Base-by-base conservation (phyloP, 257 asterid species). In the Solanum virginianum region DNA sequence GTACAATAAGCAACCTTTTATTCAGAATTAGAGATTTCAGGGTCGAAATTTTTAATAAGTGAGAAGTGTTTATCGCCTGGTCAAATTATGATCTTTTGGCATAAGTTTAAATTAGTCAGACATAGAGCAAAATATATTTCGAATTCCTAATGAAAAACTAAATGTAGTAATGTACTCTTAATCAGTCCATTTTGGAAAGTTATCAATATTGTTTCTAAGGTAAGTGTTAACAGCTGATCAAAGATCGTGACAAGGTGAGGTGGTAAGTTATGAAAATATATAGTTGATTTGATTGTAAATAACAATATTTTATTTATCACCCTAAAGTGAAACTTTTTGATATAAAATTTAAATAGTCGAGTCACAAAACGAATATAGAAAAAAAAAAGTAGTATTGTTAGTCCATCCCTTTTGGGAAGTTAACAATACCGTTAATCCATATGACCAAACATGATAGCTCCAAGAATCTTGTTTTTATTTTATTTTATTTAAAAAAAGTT, bases 391-490 rank as follows among this genome's bases (percentile, higher is more conserved):
- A 32, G 41, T 26, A 65, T 4, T 8, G 83, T 26, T 49, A 57
- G 12, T 74, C 22, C 59, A 69, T 54, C 53, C 26, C 49, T 71
- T 72, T 49, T 6, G 62, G 77, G 83, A 75, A 87, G 89, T 92
- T 87, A 85, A 49, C 80, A 77, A 84, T 71, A 84, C 89, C 86
- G 88, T 85, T 87, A 82, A 57, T 65, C n/a, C 18, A 66, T 66
- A 12, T 36, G 24, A 69, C 77, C 80, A 77, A 53, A 36, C 65
- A 65, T 43, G 84, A 15, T 17, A 17, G 53, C 53, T 43, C 90
- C 88, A 89, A 87, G 90, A 90, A 91, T 90, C 88, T 88, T 86
- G 90, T 70, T 89, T 6, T 14, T 26, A 8, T 11, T 20, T 24
- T 59, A 62, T 71, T 2, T 5, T 70, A 8, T 69, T 69, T 36